Base-by-base conservation (phyloP, 208 protist genomes). In the Trypanosoma theileri region DNA sequence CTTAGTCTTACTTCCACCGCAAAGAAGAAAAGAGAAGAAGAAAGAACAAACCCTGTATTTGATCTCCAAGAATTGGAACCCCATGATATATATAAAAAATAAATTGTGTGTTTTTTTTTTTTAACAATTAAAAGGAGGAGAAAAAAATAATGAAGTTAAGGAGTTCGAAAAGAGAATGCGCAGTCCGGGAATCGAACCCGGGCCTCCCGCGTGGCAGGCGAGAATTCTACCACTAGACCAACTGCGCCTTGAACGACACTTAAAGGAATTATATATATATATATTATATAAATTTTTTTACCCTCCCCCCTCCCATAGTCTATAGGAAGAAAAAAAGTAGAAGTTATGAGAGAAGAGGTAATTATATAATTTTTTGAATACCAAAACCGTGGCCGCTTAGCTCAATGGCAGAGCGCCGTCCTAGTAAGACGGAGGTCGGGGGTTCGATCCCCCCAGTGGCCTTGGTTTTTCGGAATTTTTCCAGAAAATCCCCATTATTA, bases 221-320 rank as follows among this genome's bases (percentile, higher is more conserved):
- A 92, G 85, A 91, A 93, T 94, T 94, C 89, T 94, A 94, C 89
- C 89, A 94, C 89, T 94, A 94, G 89, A 94, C 89, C 89, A 94
- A 93, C 88, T 93, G 85, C 88, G 88, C 85, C 53, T 75, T 35
- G 28, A 35, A 35, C 6, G 28, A 1, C 28, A 6, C 6, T 35
- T 35, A 35, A 35, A 8, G 6, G 28, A 35, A 35, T 1, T 35
- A 35, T 8, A 35, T 35, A 35, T 35, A 35, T 35, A 35, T 35
- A 35, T 35, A 8, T 35, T 35, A 8, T 35, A 8, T 8, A 35
- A 35, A 35, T 35, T 8, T 35, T 35, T 35, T 35, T 35, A 35
- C n/a, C n/a, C n/a, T n/a, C n/a, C n/a, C n/a, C n/a, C n/a, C n/a
- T n/a, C n/a, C n/a, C n/a, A n/a, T n/a, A n/a, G n/a, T n/a, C n/a